Evolutionary conservation across 2,329 filamentous ascomycete species (phyloP).

Genomic region (Penicillium sp.): DNA sequence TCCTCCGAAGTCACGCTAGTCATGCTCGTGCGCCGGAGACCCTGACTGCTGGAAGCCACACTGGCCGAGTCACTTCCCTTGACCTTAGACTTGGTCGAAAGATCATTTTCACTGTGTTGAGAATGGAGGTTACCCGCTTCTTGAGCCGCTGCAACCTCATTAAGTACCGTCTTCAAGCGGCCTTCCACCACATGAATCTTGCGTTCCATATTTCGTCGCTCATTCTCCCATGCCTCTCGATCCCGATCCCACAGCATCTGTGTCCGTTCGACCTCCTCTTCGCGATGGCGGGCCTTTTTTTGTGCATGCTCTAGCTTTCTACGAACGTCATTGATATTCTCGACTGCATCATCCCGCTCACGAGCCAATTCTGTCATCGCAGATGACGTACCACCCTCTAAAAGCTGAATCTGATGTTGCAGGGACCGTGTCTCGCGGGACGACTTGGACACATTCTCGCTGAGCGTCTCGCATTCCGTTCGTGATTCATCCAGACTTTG

Average conservation of each 20-base stretch:
- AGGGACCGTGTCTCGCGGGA: conserved; percentile 76
- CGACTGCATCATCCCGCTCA: conserved; percentile 82
- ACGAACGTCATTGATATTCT: conserved; percentile 69
- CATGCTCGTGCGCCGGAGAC: conserved; percentile 59
- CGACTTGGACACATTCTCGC: conserved; percentile 61
- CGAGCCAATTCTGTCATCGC: conserved; percentile 79
- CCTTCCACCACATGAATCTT: conserved; percentile 88
- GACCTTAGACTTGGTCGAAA: conserved; percentile 60
- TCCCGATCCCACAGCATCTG: conserved; percentile 83
- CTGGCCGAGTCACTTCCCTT: conserved; percentile 69
- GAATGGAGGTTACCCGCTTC: conserved; percentile 30
- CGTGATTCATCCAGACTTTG: conserved; percentile 68
- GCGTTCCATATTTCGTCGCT: conserved; percentile 78
- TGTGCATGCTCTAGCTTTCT: conserved; percentile 75
- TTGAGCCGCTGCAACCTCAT: conserved; percentile 66
- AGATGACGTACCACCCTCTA: conserved; percentile 85
- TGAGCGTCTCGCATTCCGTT: conserved; percentile 72
- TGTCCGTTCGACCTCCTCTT: conserved; percentile 77
- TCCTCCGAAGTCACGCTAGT: conserved; percentile 55
- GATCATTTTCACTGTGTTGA: conserved; percentile 60
- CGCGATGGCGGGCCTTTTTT: conserved; percentile 74
- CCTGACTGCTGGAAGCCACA: conserved; percentile 67
- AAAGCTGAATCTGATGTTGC: conserved; percentile 79
- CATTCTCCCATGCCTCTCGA: conserved; percentile 80
- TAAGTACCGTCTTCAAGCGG: conserved; percentile 77